Evolutionary conservation across 306 rosid species (phyloP).

Genomic region (Fragaria iinumae): DNA sequence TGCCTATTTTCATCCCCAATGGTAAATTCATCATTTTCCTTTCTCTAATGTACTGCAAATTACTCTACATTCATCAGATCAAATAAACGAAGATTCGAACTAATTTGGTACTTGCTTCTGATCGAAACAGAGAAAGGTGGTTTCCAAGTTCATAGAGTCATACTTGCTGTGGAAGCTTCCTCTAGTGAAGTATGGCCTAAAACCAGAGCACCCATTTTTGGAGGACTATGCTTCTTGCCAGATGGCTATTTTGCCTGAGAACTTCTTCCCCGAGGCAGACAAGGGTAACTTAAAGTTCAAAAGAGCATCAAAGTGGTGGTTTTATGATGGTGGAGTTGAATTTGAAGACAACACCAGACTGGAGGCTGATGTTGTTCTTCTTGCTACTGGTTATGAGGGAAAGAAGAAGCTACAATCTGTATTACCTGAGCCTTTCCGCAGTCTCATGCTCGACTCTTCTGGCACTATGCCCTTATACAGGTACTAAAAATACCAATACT

Average conservation of each 20-base stretch:
- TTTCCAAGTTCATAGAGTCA: conserved; percentile 66
- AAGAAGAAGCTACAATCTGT: conserved; percentile 48
- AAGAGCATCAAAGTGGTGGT: conserved; percentile 52
- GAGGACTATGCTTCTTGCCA: conserved; percentile 72
- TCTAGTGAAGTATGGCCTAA: conserved; percentile 50
- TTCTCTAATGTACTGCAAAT: not conserved
- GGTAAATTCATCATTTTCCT: conserved; percentile 23
- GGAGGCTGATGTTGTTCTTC: conserved; percentile 58
- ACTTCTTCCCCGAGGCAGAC: conserved; percentile 54
- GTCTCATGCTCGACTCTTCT: conserved; percentile 43
- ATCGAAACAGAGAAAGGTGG: conserved; percentile 37
- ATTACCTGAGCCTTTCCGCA: conserved; percentile 50
- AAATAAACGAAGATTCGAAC: too few relatives aligned
- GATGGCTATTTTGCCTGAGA: conserved; percentile 67
- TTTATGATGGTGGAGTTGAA: conserved; percentile 51
- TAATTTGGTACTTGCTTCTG: not conserved
- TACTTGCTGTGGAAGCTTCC: conserved; percentile 62
- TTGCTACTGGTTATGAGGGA: conserved; percentile 60
- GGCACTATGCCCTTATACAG: conserved; percentile 55
- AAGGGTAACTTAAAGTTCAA: conserved; percentile 50
- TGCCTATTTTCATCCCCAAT: conserved; percentile 49
- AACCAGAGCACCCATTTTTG: conserved; percentile 59
- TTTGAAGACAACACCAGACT: conserved; percentile 52
- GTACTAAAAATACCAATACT: not conserved
- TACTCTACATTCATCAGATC: not conserved